Evolutionary conservation across 331 rosid genomes (phyloP).

Genomic region (Prunus yedoensis): DNA sequence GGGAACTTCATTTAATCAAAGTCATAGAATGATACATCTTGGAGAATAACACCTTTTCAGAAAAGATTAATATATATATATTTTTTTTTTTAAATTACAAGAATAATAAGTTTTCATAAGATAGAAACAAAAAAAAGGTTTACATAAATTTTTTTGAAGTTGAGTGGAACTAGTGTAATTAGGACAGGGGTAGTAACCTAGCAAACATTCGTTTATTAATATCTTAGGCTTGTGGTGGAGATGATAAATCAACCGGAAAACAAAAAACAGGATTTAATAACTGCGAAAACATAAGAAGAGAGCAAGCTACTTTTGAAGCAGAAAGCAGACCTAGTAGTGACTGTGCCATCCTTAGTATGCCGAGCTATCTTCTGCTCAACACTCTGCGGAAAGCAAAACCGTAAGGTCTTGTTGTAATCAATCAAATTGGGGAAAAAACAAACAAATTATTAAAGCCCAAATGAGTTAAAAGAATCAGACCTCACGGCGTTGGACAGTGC

Average conservation of each 20-base stretch:
- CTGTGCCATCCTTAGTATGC: constrained; percentile 68
- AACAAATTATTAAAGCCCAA: constrained; percentile 9
- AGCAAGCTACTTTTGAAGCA: constrained; percentile 24
- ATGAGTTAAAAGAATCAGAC: constrained; percentile 32
- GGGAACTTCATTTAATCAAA: constrained; percentile 4
- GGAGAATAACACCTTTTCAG: not conserved
- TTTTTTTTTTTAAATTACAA: not conserved
- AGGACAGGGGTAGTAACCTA: not conserved
- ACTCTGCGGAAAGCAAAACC: constrained; percentile 42
- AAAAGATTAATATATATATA: too few species aligned
- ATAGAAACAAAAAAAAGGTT: not conserved
- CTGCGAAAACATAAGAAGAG: not conserved
- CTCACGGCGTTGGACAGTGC: constrained; percentile 92
- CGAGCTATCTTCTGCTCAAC: constrained; percentile 97
- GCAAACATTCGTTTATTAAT: not conserved
- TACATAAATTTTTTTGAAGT: not conserved
- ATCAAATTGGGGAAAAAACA: not conserved
- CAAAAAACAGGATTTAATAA: not conserved
- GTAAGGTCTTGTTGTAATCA: constrained; percentile 11
- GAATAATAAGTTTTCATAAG: not conserved
- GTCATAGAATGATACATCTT: not conserved
- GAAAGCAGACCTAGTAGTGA: constrained; percentile 50
- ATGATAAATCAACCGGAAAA: not conserved
- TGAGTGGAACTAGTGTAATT: not conserved
- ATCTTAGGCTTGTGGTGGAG: not conserved